Evolutionary conservation across 1,284 basidiomycete species (phyloP), one percentile per base, ranked within the genome.

Genomic region (Volvariella volvacea): DNA sequence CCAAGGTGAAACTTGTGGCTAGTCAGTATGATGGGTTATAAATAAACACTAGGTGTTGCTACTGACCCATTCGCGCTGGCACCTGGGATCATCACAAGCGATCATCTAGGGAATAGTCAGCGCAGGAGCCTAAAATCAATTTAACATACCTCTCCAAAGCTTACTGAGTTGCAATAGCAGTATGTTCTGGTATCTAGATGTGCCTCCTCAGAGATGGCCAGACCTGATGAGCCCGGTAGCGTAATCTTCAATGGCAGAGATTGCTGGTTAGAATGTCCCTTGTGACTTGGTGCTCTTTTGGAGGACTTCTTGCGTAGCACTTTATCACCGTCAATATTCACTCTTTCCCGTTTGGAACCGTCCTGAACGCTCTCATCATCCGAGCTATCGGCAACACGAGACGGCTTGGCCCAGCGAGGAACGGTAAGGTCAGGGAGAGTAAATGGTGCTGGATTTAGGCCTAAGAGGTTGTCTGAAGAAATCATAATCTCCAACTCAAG

Each of bases 41-140:
- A 41, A 50, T 41, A 43, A 33, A 7, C 20, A 34, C 7, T 44
- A 25, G 38, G 21, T 6, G 22, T 30, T 16, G 28, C 20, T 16
- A 67, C 78, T 55, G 53, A 82, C 86, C 89, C 89, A 92, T 77
- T 91, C 87, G 31, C 70, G 64, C 52, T 73, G 65, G 57, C 89
- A 92, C 22, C 70, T 66, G 30, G 66, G 61, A 50, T 75, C 75
- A 58, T 92, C 90, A 55, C 89, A 92, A 2, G 68, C 88, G 49
- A 92, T 80, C 90, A 92, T 92, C 87, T 90, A 52, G 36, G 43
- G 39, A 39, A 32, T 44, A 43, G 38, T 50, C 37, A 39, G 41
- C 17, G 33, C 40, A 17, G 38, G 42, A 44, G 22, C 30, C 21
- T n/a, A n/a, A 20, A 42, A 32, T 40, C 40, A 37, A 41, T 34